Evolutionary conservation across 805 yeast species (phyloP).

Genomic region (Lipomyces orientalis): DNA sequence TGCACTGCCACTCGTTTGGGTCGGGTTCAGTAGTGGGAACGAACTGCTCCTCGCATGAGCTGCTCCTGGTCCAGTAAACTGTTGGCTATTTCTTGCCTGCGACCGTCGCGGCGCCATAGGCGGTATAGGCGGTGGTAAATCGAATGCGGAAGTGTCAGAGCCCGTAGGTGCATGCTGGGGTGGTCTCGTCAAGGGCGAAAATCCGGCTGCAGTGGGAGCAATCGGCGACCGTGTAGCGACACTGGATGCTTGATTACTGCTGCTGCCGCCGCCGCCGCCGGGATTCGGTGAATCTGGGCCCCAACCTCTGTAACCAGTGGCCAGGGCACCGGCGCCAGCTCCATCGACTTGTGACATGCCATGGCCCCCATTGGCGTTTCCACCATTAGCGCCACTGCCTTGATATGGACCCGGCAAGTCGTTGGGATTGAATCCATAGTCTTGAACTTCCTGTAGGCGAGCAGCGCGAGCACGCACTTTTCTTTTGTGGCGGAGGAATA

Average conservation of each 20-base stretch:
- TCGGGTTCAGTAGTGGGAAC: conserved; percentile 3
- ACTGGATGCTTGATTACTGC: background rate
- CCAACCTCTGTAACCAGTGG: conserved; percentile 34
- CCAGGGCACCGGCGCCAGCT: conserved; percentile 3
- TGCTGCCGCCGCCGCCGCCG: background rate
- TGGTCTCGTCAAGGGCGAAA: background rate
- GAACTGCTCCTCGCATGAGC: conserved; percentile 8
- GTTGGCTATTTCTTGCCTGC: conserved; percentile 1
- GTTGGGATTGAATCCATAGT: conserved; percentile 25
- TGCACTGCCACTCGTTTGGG: conserved; percentile 2
- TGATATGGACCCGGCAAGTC: conserved; percentile 8
- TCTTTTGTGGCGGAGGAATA: conserved; percentile 20
- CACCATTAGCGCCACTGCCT: conserved; percentile 16
- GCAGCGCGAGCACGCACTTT: conserved; percentile 5
- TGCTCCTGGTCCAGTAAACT: background rate
- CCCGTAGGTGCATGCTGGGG: background rate
- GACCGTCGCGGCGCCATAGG: conserved; percentile 26
- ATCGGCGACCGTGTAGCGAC: background rate
- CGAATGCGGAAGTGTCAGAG: conserved; percentile 4
- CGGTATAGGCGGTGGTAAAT: conserved; percentile 24
- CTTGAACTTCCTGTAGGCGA: conserved; percentile 25
- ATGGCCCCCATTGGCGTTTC: background rate
- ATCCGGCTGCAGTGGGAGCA: conserved; percentile 5
- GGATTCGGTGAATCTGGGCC: conserved; percentile 27
- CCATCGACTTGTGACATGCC: conserved; percentile 24